A percentile compares a stretch with the other conserved stretches of the same genome.
Evolutionary conservation across 495 filamentous ascomycete species (phyloP).

Genomic region (Staphylotrichum tortipilum): DNA sequence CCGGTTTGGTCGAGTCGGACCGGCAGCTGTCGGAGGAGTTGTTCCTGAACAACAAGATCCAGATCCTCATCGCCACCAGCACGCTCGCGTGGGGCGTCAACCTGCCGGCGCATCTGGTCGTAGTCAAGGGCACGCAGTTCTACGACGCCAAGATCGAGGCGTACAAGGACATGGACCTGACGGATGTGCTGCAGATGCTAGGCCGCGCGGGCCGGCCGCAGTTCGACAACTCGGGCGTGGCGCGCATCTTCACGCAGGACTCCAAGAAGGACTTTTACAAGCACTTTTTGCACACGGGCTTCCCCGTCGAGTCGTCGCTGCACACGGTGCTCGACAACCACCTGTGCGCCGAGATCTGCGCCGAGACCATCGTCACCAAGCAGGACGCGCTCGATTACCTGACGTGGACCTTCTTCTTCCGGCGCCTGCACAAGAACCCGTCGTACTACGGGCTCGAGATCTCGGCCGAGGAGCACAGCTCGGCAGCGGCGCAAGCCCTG

Average conservation of each 20-base stretch:
- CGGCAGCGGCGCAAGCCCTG: slow-evolving; percentile 67
- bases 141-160: slow-evolving; percentile 97
- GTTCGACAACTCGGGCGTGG: slow-evolving; percentile 91
- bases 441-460: slow-evolving; percentile 97
- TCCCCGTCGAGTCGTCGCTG: slow-evolving; percentile 91
- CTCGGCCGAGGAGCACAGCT: slow-evolving; percentile 85
- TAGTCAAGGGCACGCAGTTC: slow-evolving; percentile 97
- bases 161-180: slow-evolving; percentile 98
- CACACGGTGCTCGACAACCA: slow-evolving; percentile 98
- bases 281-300: slow-evolving; percentile 96
- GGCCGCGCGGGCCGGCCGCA: slow-evolving; percentile 92
- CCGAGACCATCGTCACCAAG: slow-evolving; percentile 83
- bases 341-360: slow-evolving; percentile 88
- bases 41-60: slow-evolving; percentile 96
- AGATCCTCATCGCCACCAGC: slow-evolving; percentile 92
- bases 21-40: slow-evolving; percentile 85
- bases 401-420: slow-evolving; percentile 99
- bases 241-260: slow-evolving; percentile 94
- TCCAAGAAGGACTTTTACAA: slow-evolving; percentile 99
- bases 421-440: slow-evolving; percentile 93
- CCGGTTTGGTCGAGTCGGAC: slow-evolving; percentile 91
- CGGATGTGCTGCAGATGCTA: slow-evolving; percentile 97
- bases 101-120: slow-evolving; percentile 89
- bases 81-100: slow-evolving; percentile 99
- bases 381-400: slow-evolving; percentile 97